phyloP scores from a whole-genome alignment of 1,284 basidiomycete species.

The Sutorius eximius region DNA sequence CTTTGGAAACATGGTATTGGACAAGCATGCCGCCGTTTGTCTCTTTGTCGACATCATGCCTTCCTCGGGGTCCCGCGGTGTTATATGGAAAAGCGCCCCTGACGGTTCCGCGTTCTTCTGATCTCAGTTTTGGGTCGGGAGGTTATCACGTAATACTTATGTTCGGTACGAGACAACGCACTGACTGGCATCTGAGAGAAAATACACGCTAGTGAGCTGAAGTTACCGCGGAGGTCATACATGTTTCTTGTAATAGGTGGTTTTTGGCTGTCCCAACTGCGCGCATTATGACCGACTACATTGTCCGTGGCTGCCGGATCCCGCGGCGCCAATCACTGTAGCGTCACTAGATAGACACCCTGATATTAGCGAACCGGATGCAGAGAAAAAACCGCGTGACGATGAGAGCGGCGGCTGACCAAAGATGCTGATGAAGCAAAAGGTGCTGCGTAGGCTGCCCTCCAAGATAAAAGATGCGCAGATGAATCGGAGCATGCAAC shows the following conservation, averaged over 20 bases:
- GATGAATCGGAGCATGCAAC: background rate
- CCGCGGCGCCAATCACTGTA: background rate
- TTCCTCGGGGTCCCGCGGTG: background rate
- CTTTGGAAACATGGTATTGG: conserved; percentile 59
- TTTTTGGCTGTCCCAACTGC: too few species aligned
- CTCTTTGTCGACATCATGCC: conserved; percentile 62
- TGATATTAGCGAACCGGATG: background rate
- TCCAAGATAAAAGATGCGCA: background rate
- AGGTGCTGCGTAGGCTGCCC: background rate
- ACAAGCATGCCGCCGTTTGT: conserved; percentile 33
- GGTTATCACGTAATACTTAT: too few species aligned
- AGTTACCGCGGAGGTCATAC: too few species aligned
- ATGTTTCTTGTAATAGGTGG: background rate
- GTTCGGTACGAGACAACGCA: too few species aligned
- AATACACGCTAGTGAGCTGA: too few species aligned
- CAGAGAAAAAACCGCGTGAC: background rate
- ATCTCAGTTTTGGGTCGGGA: too few species aligned
- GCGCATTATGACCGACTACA: background rate
- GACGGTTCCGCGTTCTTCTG: background rate
- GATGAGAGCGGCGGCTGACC: background rate
- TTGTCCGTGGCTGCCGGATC: too few species aligned
- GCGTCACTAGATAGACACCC: background rate
- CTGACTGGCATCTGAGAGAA: too few species aligned
- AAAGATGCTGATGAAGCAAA: conserved; percentile 6
- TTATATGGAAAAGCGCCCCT: conserved; percentile 1